Conservation (phyloP, 192 early-diverging fungal genomes). For the Thamnidium elegans region DNA sequence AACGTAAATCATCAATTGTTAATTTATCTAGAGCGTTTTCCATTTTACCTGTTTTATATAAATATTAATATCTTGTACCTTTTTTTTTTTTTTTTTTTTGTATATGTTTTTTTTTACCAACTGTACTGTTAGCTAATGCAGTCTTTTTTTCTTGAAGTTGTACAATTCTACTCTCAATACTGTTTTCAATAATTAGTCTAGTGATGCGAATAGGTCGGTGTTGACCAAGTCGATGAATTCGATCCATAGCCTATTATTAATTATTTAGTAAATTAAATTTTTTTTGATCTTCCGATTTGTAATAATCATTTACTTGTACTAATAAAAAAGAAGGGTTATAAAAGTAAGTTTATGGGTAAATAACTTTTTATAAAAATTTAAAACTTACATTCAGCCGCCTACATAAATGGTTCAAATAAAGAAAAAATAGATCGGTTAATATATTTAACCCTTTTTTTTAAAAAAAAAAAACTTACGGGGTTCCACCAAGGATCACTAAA, state of each 20-base stretch:
- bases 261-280: constrained; percentile 11
- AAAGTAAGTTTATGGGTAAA: background rate
- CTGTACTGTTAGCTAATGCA: constrained; percentile 81
- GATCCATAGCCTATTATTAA: constrained; percentile 81
- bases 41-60: constrained; percentile 29
- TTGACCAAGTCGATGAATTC: constrained; percentile 92
- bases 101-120: constrained; percentile 57
- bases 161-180: constrained; percentile 87
- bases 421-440: background rate
- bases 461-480: constrained; percentile 40
- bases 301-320: constrained; percentile 4
- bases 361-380: too few relatives aligned
- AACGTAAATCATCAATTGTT: constrained; percentile 76
- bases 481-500: constrained; percentile 58
- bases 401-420: background rate
- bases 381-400: constrained; percentile 32
- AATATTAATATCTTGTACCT: background rate
- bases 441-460: background rate
- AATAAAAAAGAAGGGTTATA: background rate
- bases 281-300: background rate
- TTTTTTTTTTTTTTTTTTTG: background rate
- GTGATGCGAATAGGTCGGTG: constrained; percentile 87
- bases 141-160: constrained; percentile 94
- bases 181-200: constrained; percentile 88
- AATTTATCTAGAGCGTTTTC: constrained; percentile 73